Evolutionary conservation across 2,329 filamentous ascomycete species (phyloP).

Genomic region (Fusarium zealandicum): DNA sequence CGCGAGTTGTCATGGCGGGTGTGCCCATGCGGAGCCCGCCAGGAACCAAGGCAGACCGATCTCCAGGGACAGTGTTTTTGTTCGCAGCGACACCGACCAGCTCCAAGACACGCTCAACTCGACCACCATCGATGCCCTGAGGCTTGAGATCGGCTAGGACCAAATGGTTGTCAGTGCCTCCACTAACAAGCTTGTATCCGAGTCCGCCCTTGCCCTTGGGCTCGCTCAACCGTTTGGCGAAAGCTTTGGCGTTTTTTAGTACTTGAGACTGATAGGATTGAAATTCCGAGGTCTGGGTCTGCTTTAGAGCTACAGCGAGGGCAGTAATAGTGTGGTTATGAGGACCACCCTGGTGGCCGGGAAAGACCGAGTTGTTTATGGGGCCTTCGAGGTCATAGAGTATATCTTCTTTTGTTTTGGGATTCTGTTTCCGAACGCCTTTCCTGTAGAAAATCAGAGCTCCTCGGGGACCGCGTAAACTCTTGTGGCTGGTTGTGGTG

Average conservation of each 20-base stretch:
- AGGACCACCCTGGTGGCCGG: slow-evolving; percentile 95
- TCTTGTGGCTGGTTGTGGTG: slow-evolving; percentile 98
- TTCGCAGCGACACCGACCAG: slow-evolving; percentile 96
- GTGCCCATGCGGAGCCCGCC: slow-evolving; percentile 94
- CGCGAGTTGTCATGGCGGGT: slow-evolving; percentile 96
- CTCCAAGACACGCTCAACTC: slow-evolving; percentile 89
- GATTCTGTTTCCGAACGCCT: slow-evolving; percentile 81
- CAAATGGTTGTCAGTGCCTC: slow-evolving; percentile 97
- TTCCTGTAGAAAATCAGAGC: slow-evolving; percentile 99
- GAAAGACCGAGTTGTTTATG: slow-evolving; percentile 97
- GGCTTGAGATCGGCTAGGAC: slow-evolving; percentile 92
- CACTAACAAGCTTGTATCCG: slow-evolving; percentile 88
- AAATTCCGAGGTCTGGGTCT: slow-evolving; percentile 89
- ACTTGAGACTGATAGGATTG: slow-evolving; percentile 91
- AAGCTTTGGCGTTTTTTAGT: slow-evolving; percentile 87
- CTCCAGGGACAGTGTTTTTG: slow-evolving; percentile 98
- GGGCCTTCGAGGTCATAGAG: slow-evolving; percentile 90
- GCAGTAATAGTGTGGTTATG: slow-evolving; percentile 99
- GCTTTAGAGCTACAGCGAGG: slow-evolving; percentile 90
- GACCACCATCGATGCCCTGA: slow-evolving; percentile 84
- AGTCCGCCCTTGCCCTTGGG: slow-evolving; percentile 77
- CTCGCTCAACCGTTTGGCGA: slow-evolving; percentile 72
- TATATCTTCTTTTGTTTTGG: slow-evolving; percentile 85
- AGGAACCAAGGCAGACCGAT: slow-evolving; percentile 90
- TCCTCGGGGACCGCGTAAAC: slow-evolving; percentile 89